Base-by-base conservation (phyloP, 352 stramenopile genomes). In the Globisporangium emineosum region DNA sequence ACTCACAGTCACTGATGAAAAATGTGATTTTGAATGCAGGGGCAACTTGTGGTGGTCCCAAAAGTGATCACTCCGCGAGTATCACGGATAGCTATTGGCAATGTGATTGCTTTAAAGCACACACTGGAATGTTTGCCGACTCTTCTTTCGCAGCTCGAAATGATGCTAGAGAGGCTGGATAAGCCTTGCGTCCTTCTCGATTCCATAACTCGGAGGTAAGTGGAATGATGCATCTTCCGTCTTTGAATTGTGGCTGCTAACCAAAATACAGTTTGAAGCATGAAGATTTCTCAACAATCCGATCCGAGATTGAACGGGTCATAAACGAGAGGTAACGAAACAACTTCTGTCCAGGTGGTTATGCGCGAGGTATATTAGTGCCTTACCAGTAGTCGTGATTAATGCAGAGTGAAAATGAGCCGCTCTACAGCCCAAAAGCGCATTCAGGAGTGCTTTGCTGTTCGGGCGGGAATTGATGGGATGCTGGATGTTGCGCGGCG, bases 371-470 rank as follows among this genome's bases (percentile, higher is more conserved):
- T 35, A 51, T 12, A 2, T 53, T 43, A 33, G 29, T 32, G 2
- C 1, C 37, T 63, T 23, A 45, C 25, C 50, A 13, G 33, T 45
- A 19, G 40, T 6, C 12, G n/a, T 33, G 40, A 43, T 50, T 23
- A 30, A 45, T 64, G 15, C 43, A 90, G 83, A 60, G 80, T 87
- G 19, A 86, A 90, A 68, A 61, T 86, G 53, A 85, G 76, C 27
- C 76, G 77, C 25, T 91, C 82, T 33, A 76, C 77, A 54, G 81
- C 83, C 12, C 82, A 93, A 65, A 94, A 91, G 60, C 79, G 86
- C 37, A 94, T 94, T 63, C 84, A 94, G 72, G 88, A 93, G 45
- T 91, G 82, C 55, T 93, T 96, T 68, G 86, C 88, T 30, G 73
- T 96, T 13, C 66, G 84, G 60, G 78, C 83, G 23, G 88, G 88